Conservation (phyloP, 2,329 filamentous ascomycete species). For the Tetracladium maxilliforme region DNA sequence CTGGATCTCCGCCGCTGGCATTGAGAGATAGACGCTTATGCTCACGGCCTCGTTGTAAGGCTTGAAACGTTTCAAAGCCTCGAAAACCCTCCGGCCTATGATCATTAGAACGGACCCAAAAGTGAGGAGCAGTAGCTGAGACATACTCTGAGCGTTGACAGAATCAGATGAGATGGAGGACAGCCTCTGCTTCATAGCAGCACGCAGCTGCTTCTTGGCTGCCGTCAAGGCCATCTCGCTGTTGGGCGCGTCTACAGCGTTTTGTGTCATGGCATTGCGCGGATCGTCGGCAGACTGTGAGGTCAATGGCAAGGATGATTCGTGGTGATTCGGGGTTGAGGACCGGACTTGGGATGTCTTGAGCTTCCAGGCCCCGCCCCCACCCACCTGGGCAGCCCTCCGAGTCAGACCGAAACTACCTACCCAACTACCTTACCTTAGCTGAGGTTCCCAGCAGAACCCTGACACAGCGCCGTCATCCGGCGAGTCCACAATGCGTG, state of each 20-base stretch:
- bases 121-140: constrained; percentile 3
- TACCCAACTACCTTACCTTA: too few species aligned
- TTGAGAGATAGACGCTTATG: constrained; percentile 83
- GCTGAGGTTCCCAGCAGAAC: too few species aligned
- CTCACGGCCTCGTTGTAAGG: constrained; percentile 63
- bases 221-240: constrained; percentile 43
- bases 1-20: constrained; percentile 77
- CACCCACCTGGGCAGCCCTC: too few species aligned
- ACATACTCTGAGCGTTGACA: constrained; percentile 56
- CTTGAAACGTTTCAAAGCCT: constrained; percentile 47
- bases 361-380: too few species aligned
- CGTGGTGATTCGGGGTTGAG: too few species aligned
- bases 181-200: constrained; percentile 53
- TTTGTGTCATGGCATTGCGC: too few species aligned
- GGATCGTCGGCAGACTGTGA: too few species aligned
- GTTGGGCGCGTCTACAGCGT: constrained; percentile 28
- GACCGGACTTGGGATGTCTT: too few species aligned
- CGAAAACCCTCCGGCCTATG: constrained; percentile 49
- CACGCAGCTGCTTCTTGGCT: constrained; percentile 65
- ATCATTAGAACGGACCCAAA: constrained; percentile 3
- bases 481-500: too few species aligned
- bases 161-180: constrained; percentile 44
- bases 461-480: too few species aligned
- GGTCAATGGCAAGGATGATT: too few species aligned
- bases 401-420: too few species aligned